A percentile compares a stretch with the other conserved stretches of the same genome.
phyloP scores from a whole-genome alignment of 2,329 filamentous ascomycete species.

The Shiraia bambusicola region DNA sequence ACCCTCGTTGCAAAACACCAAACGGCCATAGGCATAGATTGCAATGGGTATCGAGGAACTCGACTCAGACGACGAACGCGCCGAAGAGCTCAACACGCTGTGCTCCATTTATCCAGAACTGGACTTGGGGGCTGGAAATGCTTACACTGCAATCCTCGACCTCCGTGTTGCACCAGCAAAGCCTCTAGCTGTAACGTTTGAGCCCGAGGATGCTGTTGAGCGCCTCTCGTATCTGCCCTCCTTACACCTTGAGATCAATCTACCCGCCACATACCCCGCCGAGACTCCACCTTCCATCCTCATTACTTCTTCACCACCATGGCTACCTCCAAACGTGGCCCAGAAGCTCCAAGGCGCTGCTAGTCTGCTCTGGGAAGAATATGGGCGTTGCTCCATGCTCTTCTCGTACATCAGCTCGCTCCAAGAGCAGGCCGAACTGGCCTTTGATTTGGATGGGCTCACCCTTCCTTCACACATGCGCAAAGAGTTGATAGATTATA shows the following conservation, averaged over 20 bases:
- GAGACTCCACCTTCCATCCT: conserved; percentile 53
- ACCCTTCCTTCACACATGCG: conserved; percentile 56
- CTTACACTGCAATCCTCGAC: conserved; percentile 53
- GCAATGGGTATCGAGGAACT: conserved; percentile 29
- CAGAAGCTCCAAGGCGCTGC: conserved; percentile 51
- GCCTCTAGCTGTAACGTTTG: conserved; percentile 46
- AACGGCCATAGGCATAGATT: not conserved
- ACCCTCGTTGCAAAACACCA: no score
- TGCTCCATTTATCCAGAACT: conserved; percentile 65
- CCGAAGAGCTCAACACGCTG: conserved; percentile 61
- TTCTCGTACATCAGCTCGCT: conserved; percentile 63
- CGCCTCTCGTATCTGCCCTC: conserved; percentile 59
- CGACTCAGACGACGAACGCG: conserved; percentile 57
- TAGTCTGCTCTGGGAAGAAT: conserved; percentile 60
- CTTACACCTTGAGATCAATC: conserved; percentile 53
- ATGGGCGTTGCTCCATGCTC: conserved; percentile 57
- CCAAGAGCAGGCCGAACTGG: conserved; percentile 58
- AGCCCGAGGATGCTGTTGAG: conserved; percentile 44
- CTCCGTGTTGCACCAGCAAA: conserved; percentile 57
- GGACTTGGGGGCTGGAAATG: conserved; percentile 47
- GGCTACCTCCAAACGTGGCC: conserved; percentile 54
- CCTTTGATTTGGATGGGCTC: conserved; percentile 55
- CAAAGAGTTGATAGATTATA: conserved; percentile 74
- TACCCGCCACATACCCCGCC: conserved; percentile 60
- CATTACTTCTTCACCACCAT: conserved; percentile 53